These are phyloP conservation scores for Phytophthora pluvialis DNA, from an alignment of 352 stramenopile genomes.

Conservation along the genomic window DNA sequence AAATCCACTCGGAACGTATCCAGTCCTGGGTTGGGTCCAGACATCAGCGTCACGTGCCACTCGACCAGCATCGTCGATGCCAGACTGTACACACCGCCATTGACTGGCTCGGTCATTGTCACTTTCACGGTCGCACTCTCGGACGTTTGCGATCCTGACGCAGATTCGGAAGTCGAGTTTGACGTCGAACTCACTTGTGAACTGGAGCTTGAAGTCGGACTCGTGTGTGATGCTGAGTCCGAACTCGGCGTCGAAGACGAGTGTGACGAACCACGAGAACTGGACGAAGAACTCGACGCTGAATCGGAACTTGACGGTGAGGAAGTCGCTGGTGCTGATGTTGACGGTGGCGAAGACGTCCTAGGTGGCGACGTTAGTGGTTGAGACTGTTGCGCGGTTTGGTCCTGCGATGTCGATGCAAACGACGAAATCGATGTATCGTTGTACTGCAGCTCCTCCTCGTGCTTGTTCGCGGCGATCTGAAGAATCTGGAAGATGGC, in stretches of 20 bases:
- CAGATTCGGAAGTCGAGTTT: conserved; percentile 17
- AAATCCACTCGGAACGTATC: conserved; percentile 53
- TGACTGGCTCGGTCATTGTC: conserved; percentile 44
- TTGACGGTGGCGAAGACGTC: no score
- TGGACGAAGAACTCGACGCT: conserved; percentile 3
- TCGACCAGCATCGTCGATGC: conserved; percentile 48
- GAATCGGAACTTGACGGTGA: conserved; percentile 4
- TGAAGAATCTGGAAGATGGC: conserved; percentile 48
- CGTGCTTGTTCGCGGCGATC: conserved; percentile 25
- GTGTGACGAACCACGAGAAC: conserved; percentile 4
- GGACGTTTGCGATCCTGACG: conserved; percentile 12
- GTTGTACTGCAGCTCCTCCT: no score
- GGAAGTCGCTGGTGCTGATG: neutral
- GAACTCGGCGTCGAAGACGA: conserved; percentile 3
- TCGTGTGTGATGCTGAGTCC: conserved; percentile 1
- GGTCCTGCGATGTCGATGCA: neutral
- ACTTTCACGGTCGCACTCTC: conserved; percentile 38
- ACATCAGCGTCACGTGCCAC: conserved; percentile 43
- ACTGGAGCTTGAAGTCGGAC: conserved; percentile 10
- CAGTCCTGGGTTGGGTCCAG: conserved; percentile 30
- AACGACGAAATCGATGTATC: conserved; percentile 5
- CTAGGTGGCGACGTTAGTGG: neutral
- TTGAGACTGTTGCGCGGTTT: conserved; percentile 7
- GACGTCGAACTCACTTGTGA: conserved; percentile 19
- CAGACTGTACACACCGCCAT: conserved; percentile 52